Evolutionary conservation across 2,329 filamentous ascomycete species (phyloP).

Genomic region (Parasarocladium wereldwijsianum): DNA sequence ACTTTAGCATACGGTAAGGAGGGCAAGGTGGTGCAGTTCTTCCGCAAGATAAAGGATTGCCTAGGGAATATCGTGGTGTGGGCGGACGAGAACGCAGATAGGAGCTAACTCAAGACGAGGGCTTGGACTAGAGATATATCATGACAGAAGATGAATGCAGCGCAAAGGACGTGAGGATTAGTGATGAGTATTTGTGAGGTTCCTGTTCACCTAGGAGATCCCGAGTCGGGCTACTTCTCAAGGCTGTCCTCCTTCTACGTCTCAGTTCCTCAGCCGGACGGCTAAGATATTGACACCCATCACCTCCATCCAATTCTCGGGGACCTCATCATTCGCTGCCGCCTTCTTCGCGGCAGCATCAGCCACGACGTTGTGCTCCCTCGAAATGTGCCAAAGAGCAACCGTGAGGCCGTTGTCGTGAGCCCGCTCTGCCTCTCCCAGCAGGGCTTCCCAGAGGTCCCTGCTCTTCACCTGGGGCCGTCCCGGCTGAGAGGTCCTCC

Average conservation of each 20-base stretch:
- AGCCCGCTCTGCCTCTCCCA: slow-evolving; percentile 18
- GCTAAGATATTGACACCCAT: slow-evolving; percentile 17
- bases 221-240: slow-evolving; percentile 18
- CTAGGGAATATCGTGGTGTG: too few relatives aligned
- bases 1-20: too few relatives aligned
- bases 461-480: slow-evolving; percentile 29
- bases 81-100: too few relatives aligned
- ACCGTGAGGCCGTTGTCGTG: slow-evolving; percentile 17
- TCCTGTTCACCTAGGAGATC: too few relatives aligned
- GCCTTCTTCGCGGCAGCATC: slow-evolving; percentile 20
- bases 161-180: too few relatives aligned
- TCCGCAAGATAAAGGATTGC: too few relatives aligned
- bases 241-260: slow-evolving; percentile 11
- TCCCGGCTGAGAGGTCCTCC: slow-evolving; percentile 20
- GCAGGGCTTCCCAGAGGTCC: slow-evolving; percentile 36
- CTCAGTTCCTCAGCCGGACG: slow-evolving; percentile 6
- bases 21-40: too few relatives aligned
- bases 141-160: too few relatives aligned
- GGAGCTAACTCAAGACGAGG: too few relatives aligned
- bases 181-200: too few relatives aligned
- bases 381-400: slow-evolving; percentile 32
- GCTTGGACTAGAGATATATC: too few relatives aligned
- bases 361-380: slow-evolving; percentile 25
- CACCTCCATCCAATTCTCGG: slow-evolving; percentile 10
- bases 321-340: background rate